Evolutionary conservation across 495 filamentous ascomycete genomes (phyloP).

Genomic region (Saxophila tyrrhenica): DNA sequence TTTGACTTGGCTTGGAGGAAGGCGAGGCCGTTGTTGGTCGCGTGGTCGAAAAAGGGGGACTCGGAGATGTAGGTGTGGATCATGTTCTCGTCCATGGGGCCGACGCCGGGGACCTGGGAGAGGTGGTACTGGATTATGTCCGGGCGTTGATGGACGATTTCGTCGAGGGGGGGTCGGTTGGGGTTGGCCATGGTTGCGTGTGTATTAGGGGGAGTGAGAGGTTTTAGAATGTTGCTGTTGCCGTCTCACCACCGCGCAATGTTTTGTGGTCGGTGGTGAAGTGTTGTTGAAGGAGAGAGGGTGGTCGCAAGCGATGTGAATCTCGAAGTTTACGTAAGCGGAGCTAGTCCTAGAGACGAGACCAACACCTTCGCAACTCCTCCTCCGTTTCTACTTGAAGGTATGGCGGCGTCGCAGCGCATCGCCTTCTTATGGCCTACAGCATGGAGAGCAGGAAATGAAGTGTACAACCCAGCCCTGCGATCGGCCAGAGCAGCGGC

Average conservation of each 20-base stretch:
- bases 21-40: conserved; percentile 75
- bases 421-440: conserved; percentile 33
- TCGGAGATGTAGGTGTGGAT: conserved; percentile 82
- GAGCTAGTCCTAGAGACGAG: no score
- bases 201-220: no score
- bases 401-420: conserved; percentile 28
- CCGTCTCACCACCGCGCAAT: not conserved
- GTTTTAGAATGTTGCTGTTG: conserved; percentile 3
- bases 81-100: conserved; percentile 18
- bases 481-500: conserved; percentile 8
- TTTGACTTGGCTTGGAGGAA: conserved; percentile 66
- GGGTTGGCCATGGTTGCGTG: conserved; percentile 1
- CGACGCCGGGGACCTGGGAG: not conserved
- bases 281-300: not conserved
- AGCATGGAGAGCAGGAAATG: conserved; percentile 18
- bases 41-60: conserved; percentile 83
- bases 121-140: conserved; percentile 15
- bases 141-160: conserved; percentile 3
- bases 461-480: conserved; percentile 8
- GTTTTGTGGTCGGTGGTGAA: not conserved
- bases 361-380: not conserved
- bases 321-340: not conserved
- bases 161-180: conserved; percentile 11
- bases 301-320: not conserved
- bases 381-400: not conserved